Evolutionary conservation across 2,329 filamentous ascomycete genomes (phyloP), one percentile per base, ranked within the genome.

Genomic region (Teratosphaeria gauchensis): DNA sequence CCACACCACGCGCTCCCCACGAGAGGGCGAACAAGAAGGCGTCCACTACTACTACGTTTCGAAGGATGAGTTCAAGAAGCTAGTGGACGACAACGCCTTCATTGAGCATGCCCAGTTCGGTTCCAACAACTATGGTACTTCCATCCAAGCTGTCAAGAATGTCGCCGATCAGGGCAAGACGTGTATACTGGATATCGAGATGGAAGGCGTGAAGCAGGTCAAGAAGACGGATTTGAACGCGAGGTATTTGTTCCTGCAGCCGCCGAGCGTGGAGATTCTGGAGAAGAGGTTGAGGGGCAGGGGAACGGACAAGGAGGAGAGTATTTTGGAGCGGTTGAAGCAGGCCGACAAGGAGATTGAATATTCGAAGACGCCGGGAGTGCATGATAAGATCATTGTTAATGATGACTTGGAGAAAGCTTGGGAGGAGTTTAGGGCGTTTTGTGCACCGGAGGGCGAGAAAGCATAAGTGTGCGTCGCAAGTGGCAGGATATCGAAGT

Each of bases 131-230:
- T 96, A 96, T 76, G 92, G 92, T 58, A 96, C 91, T 4, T 89
- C 84, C 71, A 85, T 90, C 69, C 80, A 82, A 74, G 90, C 90
- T 31, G 90, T 96, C 63, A 82, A 86, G 73, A 84, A 89, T 68
- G 85, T 92, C 72, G 82, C 82, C 1, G 82, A 83, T 61, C 84
- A 86, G 75, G 81, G 81, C 53, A 83, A 84, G 75, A 87, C 85
- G 19, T 92, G 92, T 62, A 85, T 96, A 54, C 78, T 96, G 65
- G 92, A 97, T 73, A 97, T 96, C 71, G 92, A 96, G 80, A 96
- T 96, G 90, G 91, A 96, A 82, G 92, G 92, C 61, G 91, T 96
- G 59, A 96, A 96, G 78, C 92, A 96, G 76, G 89, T 96, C 69
- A 90, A 91, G 74, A 82, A 82, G 62, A 88, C 87, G 61, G 80